phyloP scores from a whole-genome alignment of 805 yeast species.

The Schwanniomyces vanrijiae region DNA sequence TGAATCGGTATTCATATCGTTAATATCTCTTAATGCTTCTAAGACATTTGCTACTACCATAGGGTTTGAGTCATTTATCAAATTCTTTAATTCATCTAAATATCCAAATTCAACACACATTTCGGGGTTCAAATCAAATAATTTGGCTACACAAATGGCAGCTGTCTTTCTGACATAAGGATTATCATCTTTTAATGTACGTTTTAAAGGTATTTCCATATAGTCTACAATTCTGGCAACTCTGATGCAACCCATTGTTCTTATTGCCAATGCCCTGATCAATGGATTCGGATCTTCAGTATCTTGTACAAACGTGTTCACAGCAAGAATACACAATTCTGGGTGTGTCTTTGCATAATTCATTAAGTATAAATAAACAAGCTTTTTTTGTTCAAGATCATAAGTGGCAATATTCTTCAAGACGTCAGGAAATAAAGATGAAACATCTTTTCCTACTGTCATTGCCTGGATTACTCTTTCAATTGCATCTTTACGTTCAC shows the following conservation, averaged over 20 bases:
- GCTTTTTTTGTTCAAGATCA: constrained; percentile 93
- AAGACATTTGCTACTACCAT: constrained; percentile 97
- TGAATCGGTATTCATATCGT: constrained; percentile 59
- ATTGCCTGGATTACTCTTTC: constrained; percentile 96
- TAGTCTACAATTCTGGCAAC: constrained; percentile 95
- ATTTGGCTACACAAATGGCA: constrained; percentile 93
- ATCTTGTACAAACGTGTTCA: constrained; percentile 93
- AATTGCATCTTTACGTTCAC: constrained; percentile 93
- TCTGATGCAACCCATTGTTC: constrained; percentile 98
- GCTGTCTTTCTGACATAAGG: constrained; percentile 98
- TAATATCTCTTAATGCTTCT: constrained; percentile 80
- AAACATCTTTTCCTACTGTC: constrained; percentile 97
- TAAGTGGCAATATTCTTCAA: constrained; percentile 95
- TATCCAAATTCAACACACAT: constrained; percentile 88
- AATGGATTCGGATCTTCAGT: constrained; percentile 96
- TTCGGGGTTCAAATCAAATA: constrained; percentile 80
- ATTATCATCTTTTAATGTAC: constrained; percentile 86
- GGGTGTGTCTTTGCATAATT: constrained; percentile 97
- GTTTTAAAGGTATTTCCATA: constrained; percentile 83
- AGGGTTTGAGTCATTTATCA: constrained; percentile 87
- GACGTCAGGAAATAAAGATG: constrained; percentile 92
- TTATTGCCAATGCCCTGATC: constrained; percentile 90
- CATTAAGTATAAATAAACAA: constrained; percentile 93
- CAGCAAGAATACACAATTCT: constrained; percentile 92
- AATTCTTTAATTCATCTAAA: constrained; percentile 58